phyloP scores from a whole-genome alignment of 768 basidiomycete species.

The Rhodosporidiobolus odoratus region DNA sequence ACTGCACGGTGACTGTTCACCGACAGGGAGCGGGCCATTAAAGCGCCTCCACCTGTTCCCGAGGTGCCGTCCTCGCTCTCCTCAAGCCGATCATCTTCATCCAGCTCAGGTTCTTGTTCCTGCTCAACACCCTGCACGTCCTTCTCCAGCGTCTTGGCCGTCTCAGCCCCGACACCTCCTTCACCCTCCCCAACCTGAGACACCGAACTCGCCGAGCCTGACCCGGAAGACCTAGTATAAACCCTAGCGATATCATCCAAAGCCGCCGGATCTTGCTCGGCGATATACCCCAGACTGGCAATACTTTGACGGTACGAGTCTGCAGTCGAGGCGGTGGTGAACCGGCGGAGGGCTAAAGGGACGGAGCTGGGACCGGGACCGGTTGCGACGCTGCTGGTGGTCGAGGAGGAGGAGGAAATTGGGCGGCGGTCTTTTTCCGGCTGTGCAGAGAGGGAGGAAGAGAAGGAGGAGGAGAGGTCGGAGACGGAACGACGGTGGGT shows the following conservation, averaged over 20 bases:
- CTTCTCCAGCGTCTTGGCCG: too few species aligned
- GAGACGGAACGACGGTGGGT: conserved; percentile 16
- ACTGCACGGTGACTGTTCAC: conserved; percentile 3
- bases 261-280: conserved; percentile 20
- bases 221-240: background rate
- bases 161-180: too few species aligned
- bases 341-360: background rate
- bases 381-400: background rate
- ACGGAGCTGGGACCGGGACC: background rate
- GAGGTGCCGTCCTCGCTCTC: background rate
- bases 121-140: background rate
- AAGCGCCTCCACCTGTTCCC: background rate
- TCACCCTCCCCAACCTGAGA: too few species aligned
- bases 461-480: conserved; percentile 1
- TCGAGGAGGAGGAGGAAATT: background rate
- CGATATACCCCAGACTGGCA: conserved; percentile 25
- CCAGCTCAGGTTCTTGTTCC: background rate
- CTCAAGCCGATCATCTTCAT: background rate
- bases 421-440: background rate
- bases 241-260: conserved; percentile 24
- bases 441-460: background rate
- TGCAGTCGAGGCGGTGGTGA: conserved; percentile 5
- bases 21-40: background rate
- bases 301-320: conserved; percentile 24
- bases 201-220: background rate